Evolutionary conservation across 2,329 filamentous ascomycete species (phyloP), one percentile per base, ranked within the genome.

Genomic region (Rhytidhysteron rufulum): DNA sequence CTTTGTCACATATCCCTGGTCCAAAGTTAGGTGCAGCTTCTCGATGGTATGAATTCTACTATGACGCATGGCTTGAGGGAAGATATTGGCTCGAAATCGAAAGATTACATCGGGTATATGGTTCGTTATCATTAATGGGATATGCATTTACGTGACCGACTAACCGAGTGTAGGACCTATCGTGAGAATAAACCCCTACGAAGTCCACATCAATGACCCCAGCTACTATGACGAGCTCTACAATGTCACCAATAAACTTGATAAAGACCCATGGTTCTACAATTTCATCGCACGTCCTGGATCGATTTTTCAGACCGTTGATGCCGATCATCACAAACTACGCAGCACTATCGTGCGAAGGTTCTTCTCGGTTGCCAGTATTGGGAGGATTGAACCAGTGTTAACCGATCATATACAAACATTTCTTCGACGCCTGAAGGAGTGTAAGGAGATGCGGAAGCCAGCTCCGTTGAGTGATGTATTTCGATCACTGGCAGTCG

Each of bases 321-420:
- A 45, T 2, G 56, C 58, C 1, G 40, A 41, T 5, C 34, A 40
- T 17, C 57, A 66, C 44, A 54, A 60, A 4, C 39, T 62, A 15
- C 65, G 9, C 54, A 62, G 19, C 55, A 56, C 29, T 49, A 45
- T 6, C 54, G 2, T 67, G 10, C 58, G 53, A 37, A 58, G 54
- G 7, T 68, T 65, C 52, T 67, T 68, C 43, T 65, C 62, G 8
- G 51, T 52, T 37, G 29, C 42, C 4, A 37, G 43, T 6, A 47
- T 60, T 19, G 37, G 27, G 0, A 30, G 30, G 4, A 34, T 60
- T 2, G 54, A 58, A 31, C 46, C 50, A 2, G 25, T 47, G 16
- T 53, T 62, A 17, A 45, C 49, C 24, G 29, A 22, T 15, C 11
- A 20, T 22, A 38, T 44, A 17, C 30, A 46, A 20, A 34, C 36